These are phyloP conservation scores for Chlorella sorokiniana DNA, from an alignment of 139 green algal genomes.

Conservation along the genomic window DNA sequence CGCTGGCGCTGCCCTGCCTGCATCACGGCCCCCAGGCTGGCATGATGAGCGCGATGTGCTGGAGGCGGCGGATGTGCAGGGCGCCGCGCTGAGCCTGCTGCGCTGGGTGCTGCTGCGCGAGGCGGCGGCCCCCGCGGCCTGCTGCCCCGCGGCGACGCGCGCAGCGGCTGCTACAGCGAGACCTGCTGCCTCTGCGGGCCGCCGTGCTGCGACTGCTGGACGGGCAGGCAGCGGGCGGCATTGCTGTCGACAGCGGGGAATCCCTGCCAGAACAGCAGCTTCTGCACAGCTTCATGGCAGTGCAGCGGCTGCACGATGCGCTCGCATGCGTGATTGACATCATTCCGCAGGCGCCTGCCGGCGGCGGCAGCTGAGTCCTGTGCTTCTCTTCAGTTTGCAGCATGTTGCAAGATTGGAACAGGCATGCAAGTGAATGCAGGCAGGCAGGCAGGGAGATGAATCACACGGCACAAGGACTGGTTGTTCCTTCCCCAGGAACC, in stretches of 20 bases:
- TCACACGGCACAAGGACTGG: no score
- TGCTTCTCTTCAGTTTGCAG: neutral
- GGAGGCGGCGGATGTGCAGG: constrained; percentile 4
- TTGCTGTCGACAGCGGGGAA: neutral
- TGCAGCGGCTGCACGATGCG: constrained; percentile 30
- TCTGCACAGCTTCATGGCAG: constrained; percentile 22
- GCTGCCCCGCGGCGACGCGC: neutral
- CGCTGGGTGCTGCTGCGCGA: constrained; percentile 42
- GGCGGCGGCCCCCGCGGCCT: neutral
- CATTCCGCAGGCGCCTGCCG: neutral
- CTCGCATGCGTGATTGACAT: constrained; percentile 20
- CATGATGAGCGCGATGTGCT: constrained; percentile 17
- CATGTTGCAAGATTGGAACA: neutral
- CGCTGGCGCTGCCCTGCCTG: constrained; percentile 22
- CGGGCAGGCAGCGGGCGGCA: neutral
- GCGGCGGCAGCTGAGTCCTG: neutral
- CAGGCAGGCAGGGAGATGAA: no score
- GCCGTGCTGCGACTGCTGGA: constrained; percentile 3
- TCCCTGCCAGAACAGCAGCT: neutral
- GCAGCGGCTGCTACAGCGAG: neutral
- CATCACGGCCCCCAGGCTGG: constrained; percentile 15
- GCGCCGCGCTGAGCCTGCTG: constrained; percentile 35
- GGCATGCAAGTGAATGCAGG: neutral
- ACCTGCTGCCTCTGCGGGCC: constrained; percentile 23
- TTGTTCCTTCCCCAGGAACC: no score